Evolutionary conservation across 176 grass and related monocot species (phyloP).

Genomic region (Poa annua): DNA sequence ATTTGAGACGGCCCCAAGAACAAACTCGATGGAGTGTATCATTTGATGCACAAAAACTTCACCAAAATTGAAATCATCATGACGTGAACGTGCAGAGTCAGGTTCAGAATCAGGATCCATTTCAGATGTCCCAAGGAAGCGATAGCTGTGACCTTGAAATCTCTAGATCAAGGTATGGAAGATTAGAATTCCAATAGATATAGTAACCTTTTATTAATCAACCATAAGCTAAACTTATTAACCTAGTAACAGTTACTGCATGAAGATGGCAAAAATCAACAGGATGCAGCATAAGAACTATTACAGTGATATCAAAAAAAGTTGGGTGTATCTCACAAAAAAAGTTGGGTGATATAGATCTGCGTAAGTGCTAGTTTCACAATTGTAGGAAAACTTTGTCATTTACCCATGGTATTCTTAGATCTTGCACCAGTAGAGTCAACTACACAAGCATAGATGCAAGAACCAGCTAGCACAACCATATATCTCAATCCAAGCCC

Average conservation of each 20-base stretch:
- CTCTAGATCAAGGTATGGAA: slow-evolving; percentile 58
- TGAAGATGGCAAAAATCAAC: not conserved
- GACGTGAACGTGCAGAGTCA: slow-evolving; percentile 81
- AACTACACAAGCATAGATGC: slow-evolving; percentile 12
- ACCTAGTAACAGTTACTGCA: not conserved
- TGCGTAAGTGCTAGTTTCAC: not conserved
- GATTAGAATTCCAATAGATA: slow-evolving; percentile 9
- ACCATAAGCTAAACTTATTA: not conserved
- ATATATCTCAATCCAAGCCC: not conserved
- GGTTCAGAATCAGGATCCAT: slow-evolving; percentile 96
- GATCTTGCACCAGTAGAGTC: not conserved
- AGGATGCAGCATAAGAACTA: slow-evolving; percentile 11
- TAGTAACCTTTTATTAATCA: slow-evolving; percentile 18
- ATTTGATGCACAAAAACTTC: slow-evolving; percentile 99
- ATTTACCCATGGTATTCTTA: slow-evolving; percentile 8
- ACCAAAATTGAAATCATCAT: slow-evolving; percentile 96
- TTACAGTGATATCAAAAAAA: slow-evolving; percentile 3
- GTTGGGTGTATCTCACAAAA: not conserved
- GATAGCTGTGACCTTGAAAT: slow-evolving; percentile 98
- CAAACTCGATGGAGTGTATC: slow-evolving; percentile 99
- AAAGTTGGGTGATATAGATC: not conserved
- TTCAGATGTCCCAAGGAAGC: slow-evolving; percentile 84
- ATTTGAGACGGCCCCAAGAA: slow-evolving; percentile 98
- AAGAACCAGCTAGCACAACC: not conserved
- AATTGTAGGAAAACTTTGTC: not conserved